Percentiles rank a stretch among this genome's conserved stretches.
Conservation (phyloP, 1,139 yeast species). For the Geotrichum aggregatum region DNA sequence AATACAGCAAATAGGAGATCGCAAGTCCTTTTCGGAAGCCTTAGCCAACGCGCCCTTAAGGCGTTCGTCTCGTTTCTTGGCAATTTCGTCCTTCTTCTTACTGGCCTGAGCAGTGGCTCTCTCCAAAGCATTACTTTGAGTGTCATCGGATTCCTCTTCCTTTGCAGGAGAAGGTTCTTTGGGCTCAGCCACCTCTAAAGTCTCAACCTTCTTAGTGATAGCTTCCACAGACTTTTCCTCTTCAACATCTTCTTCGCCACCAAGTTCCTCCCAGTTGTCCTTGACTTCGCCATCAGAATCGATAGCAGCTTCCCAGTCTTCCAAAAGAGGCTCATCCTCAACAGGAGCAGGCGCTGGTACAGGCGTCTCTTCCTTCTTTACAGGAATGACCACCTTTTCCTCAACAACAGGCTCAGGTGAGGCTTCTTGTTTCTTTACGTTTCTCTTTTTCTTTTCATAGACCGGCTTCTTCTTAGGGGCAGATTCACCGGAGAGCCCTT, state of each 20-base stretch:
- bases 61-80: conserved; percentile 41
- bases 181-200: conserved; percentile 28
- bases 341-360: conserved; percentile 32
- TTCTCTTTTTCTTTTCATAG: conserved; percentile 68
- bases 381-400: conserved; percentile 40
- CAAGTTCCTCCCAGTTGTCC: conserved; percentile 35
- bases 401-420: conserved; percentile 38
- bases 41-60: conserved; percentile 40
- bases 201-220: conserved; percentile 29
- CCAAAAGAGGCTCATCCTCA: conserved; percentile 34
- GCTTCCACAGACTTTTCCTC: conserved; percentile 24
- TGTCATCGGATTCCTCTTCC: conserved; percentile 20
- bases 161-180: conserved; percentile 21
- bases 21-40: conserved; percentile 50
- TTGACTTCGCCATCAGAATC: conserved; percentile 41
- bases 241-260: conserved; percentile 28
- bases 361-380: conserved; percentile 29
- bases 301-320: conserved; percentile 42
- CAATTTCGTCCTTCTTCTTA: conserved; percentile 36
- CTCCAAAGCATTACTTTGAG: conserved; percentile 32
- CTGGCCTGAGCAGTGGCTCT: conserved; percentile 29
- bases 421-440: conserved; percentile 33
- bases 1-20: conserved; percentile 98
- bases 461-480: conserved; percentile 68
- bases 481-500: conserved; percentile 53